A percentile compares a stretch with the other conserved stretches of the same genome.
Conservation (phyloP, 805 yeast species). For the Priceomyces fermenticarens region DNA sequence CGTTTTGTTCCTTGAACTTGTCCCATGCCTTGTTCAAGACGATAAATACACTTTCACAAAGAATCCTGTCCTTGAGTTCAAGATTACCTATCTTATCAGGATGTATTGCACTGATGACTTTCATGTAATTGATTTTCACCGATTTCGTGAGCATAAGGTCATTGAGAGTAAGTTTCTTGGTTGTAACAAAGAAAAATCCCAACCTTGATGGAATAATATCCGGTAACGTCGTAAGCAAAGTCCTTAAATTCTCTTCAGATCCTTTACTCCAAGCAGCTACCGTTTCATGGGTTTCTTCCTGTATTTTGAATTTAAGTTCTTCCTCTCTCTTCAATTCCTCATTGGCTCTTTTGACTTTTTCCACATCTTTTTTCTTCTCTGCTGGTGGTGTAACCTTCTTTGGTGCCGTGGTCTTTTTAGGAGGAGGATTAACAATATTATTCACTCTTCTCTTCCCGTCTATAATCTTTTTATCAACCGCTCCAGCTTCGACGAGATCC, state of each 20-base stretch:
- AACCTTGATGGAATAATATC: slow-evolving; percentile 49
- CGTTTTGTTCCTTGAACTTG: slow-evolving; percentile 58
- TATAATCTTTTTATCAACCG: slow-evolving; percentile 57
- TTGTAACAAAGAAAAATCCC: slow-evolving; percentile 27
- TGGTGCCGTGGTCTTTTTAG: slow-evolving; percentile 11
- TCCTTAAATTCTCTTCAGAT: slow-evolving; percentile 78
- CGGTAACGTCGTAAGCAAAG: slow-evolving; percentile 67
- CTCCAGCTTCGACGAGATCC: slow-evolving; percentile 60
- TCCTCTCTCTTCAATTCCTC: slow-evolving; percentile 51
- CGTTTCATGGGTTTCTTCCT: slow-evolving; percentile 58
- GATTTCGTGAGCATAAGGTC: slow-evolving; percentile 87
- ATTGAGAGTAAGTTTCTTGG: slow-evolving; percentile 48
- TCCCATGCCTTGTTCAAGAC: slow-evolving; percentile 90
- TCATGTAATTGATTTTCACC: slow-evolving; percentile 81
- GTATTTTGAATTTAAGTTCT: slow-evolving; percentile 46
- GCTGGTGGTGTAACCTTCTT: slow-evolving; percentile 11
- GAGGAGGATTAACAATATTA: slow-evolving; percentile 55
- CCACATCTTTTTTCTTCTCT: slow-evolving; percentile 9
- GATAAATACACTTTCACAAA: slow-evolving; percentile 85
- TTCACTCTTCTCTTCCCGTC: slow-evolving; percentile 83
- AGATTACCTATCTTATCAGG: slow-evolving; percentile 77
- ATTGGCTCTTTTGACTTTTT: slow-evolving; percentile 44
- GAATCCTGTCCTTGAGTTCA: slow-evolving; percentile 68
- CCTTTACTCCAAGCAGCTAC: slow-evolving; percentile 67
- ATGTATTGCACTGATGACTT: slow-evolving; percentile 72